Conservation (phyloP, 495 filamentous ascomycete genomes). For the Hyaloscypha bicolor region DNA sequence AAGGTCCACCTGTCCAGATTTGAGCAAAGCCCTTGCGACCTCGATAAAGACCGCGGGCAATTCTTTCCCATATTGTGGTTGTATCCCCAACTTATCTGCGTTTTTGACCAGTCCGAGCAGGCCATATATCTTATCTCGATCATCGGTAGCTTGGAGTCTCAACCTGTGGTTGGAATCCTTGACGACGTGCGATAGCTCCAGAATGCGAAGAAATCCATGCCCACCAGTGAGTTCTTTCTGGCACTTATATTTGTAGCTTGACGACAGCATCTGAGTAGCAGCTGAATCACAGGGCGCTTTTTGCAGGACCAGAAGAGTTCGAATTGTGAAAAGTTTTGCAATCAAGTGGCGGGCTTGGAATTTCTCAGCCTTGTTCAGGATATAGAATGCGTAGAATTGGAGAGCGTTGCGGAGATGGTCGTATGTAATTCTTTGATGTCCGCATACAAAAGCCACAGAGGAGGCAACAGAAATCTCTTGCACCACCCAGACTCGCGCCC, state of each 20-base stretch:
- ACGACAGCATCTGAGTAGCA: background rate
- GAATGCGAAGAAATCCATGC: background rate
- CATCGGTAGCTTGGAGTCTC: background rate
- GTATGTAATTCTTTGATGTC: background rate
- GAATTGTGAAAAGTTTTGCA: too few species aligned
- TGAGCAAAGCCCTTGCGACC: background rate
- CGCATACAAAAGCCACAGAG: background rate
- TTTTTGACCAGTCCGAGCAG: background rate
- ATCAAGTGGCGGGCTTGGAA: too few species aligned
- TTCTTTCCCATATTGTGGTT: background rate
- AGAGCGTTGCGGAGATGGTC: background rate
- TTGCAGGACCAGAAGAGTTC: too few species aligned
- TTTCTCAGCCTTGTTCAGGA: background rate
- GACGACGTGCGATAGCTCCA: background rate
- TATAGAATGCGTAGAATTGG: background rate
- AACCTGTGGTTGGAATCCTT: background rate
- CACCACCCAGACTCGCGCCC: background rate
- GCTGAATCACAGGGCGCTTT: background rate
- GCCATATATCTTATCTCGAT: background rate
- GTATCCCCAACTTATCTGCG: background rate
- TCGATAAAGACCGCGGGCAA: background rate
- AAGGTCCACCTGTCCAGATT: background rate
- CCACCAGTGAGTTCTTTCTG: background rate
- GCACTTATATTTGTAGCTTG: background rate
- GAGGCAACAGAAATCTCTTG: background rate